Conservation (phyloP, 2,329 filamentous ascomycete genomes). For the Podosphaera fusca region DNA sequence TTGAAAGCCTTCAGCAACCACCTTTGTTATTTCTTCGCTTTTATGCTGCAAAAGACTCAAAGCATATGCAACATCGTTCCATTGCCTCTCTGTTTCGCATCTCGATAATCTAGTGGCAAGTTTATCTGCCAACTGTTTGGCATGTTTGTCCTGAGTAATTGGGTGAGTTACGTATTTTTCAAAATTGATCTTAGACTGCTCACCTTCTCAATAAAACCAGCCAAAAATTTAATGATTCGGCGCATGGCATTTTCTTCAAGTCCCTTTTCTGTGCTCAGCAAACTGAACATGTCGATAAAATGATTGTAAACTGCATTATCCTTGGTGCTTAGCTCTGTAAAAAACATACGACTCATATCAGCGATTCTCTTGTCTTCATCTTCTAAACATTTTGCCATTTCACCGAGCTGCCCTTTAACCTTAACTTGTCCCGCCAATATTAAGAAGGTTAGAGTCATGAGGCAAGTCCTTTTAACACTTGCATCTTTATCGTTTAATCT, state of each 20-base stretch:
- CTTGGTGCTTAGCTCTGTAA: slow-evolving; percentile 89
- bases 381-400: slow-evolving; percentile 98
- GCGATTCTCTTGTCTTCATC: slow-evolving; percentile 88
- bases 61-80: slow-evolving; percentile 92
- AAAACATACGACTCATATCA: slow-evolving; percentile 93
- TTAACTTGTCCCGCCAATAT: slow-evolving; percentile 96
- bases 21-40: slow-evolving; percentile 68
- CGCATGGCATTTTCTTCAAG: slow-evolving; percentile 71
- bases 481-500: slow-evolving; percentile 71
- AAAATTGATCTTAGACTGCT: not conserved
- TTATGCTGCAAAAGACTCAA: slow-evolving; percentile 77
- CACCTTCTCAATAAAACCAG: slow-evolving; percentile 95
- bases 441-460: slow-evolving; percentile 95
- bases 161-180: not conserved
- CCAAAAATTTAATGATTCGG: slow-evolving; percentile 74
- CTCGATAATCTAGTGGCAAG: slow-evolving; percentile 64
- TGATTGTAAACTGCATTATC: slow-evolving; percentile 99
- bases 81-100: slow-evolving; percentile 83
- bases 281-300: slow-evolving; percentile 96
- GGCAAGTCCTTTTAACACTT: slow-evolving; percentile 85
- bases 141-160: slow-evolving; percentile 71
- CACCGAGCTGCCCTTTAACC: slow-evolving; percentile 92
- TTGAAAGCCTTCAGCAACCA: slow-evolving; percentile 53
- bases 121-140: slow-evolving; percentile 81
- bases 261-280: slow-evolving; percentile 59